Evolutionary conservation across 1,139 yeast species (phyloP).

Genomic region (Saccharomyces pastorianus): DNA sequence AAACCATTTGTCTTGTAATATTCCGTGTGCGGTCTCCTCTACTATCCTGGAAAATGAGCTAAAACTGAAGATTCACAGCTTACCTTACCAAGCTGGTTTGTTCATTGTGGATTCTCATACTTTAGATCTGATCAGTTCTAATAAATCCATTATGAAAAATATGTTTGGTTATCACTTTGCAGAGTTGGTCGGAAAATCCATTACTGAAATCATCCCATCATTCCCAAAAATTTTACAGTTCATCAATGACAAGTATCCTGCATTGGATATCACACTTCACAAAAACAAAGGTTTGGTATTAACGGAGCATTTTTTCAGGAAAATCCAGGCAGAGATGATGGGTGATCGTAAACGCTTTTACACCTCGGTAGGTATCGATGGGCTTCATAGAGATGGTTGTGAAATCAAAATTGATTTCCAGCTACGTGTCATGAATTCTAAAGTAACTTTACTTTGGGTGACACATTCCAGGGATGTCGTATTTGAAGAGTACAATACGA

Average conservation of each 20-base stretch:
- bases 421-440: conserved; percentile 56
- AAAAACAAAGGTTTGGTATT: no score
- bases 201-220: conserved; percentile 57
- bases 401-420: conserved; percentile 66
- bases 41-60: conserved; percentile 41
- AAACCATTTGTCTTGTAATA: conserved; percentile 37
- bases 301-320: no score
- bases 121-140: conserved; percentile 38
- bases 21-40: conserved; percentile 68
- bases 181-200: conserved; percentile 43
- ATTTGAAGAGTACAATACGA: conserved; percentile 23
- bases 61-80: conserved; percentile 55
- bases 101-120: conserved; percentile 43
- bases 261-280: conserved; percentile 27
- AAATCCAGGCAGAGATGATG: no score
- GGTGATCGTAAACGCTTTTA: conserved; percentile 38
- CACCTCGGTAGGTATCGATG: conserved; percentile 58
- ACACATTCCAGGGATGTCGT: conserved; percentile 58
- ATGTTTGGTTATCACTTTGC: conserved; percentile 57
- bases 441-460: conserved; percentile 70
- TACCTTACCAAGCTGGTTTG: conserved; percentile 84
- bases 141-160: conserved; percentile 69
- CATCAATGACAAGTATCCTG: conserved; percentile 42
- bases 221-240: conserved; percentile 47
- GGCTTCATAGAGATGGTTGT: conserved; percentile 63